Percentiles rank a stretch among this genome's conserved stretches.
Evolutionary conservation across 176 grass and related monocot genomes (phyloP).

Genomic region (Paspalum vaginatum): DNA sequence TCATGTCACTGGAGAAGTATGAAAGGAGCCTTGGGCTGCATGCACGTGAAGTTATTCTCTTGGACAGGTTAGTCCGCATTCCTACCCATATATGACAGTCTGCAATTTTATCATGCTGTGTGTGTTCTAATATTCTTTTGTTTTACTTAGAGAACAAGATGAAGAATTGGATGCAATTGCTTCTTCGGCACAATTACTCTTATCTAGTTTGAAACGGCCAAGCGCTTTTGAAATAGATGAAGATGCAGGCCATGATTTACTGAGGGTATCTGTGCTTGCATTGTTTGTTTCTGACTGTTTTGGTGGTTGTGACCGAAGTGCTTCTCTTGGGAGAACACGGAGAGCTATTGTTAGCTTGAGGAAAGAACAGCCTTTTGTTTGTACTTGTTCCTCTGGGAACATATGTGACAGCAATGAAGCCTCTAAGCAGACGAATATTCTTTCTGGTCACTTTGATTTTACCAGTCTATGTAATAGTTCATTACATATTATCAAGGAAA

Average conservation of each 20-base stretch:
- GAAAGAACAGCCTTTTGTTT: constrained; percentile 92
- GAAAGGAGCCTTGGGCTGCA: constrained; percentile 59
- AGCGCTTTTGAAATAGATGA: constrained; percentile 57
- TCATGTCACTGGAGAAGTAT: constrained; percentile 85
- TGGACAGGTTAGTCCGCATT: constrained; percentile 75
- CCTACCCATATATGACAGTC: constrained; percentile 5
- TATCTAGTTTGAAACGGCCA: constrained; percentile 77
- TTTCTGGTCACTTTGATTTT: constrained; percentile 55
- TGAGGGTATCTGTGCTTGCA: constrained; percentile 82
- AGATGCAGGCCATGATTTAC: constrained; percentile 60
- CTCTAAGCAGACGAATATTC: constrained; percentile 41
- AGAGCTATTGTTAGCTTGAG: constrained; percentile 75
- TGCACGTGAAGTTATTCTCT: constrained; percentile 96
- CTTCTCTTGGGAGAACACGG: constrained; percentile 65
- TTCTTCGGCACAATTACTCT: constrained; percentile 70
- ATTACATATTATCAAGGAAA: constrained; percentile 83
- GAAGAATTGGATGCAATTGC: constrained; percentile 95
- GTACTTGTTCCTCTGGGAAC: constrained; percentile 73
- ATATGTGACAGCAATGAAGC: constrained; percentile 42
- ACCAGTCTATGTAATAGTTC: constrained; percentile 66
- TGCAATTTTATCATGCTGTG: constrained; percentile 30
- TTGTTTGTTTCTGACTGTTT: constrained; percentile 99
- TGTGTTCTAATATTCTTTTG: constrained; percentile 40
- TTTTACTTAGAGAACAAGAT: constrained; percentile 74
- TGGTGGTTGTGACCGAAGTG: constrained; percentile 88